A percentile compares a stretch with the other conserved stretches of the same genome.
phyloP scores from a whole-genome alignment of 2,329 filamentous ascomycete species.

The Lachnellula willkommii region DNA sequence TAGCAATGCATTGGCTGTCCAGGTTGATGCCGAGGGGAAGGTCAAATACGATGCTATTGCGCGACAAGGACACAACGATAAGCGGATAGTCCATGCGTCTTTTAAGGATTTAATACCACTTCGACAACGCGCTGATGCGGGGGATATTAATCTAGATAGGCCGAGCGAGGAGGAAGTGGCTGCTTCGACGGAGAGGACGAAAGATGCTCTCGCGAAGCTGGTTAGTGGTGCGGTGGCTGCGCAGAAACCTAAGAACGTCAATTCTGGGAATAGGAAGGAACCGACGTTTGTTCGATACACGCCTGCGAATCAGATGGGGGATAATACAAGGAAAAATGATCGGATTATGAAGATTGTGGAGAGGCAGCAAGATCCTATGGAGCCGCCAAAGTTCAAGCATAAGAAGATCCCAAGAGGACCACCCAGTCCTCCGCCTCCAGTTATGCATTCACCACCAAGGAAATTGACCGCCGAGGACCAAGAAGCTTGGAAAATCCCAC shows the following conservation, averaged over 20 bases:
- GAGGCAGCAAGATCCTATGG: slow-evolving; percentile 88
- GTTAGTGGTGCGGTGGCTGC: slow-evolving; percentile 82
- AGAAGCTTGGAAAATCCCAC: slow-evolving; percentile 89
- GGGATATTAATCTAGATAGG: slow-evolving; percentile 80
- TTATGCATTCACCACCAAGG: slow-evolving; percentile 90
- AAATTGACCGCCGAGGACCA: slow-evolving; percentile 97
- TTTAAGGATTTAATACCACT: slow-evolving; percentile 97
- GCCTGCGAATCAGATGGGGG: slow-evolving; percentile 94
- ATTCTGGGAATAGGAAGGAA: slow-evolving; percentile 71
- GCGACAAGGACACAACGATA: slow-evolving; percentile 76
- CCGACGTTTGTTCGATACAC: slow-evolving; percentile 95
- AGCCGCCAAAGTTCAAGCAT: slow-evolving; percentile 97
- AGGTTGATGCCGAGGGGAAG: slow-evolving; percentile 86
- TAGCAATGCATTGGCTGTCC: slow-evolving; percentile 85
- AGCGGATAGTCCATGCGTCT: slow-evolving; percentile 82
- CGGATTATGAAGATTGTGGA: slow-evolving; percentile 99
- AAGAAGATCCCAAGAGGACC: slow-evolving; percentile 96
- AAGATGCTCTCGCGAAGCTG: slow-evolving; percentile 74
- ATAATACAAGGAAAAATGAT: slow-evolving; percentile 77
- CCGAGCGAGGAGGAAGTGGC: slow-evolving; percentile 80
- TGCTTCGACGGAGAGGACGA: slow-evolving; percentile 81
- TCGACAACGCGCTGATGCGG: slow-evolving; percentile 85
- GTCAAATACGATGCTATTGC: slow-evolving; percentile 97
- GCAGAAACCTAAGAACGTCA: slow-evolving; percentile 94
- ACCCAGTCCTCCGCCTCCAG: slow-evolving; percentile 83